Percentiles rank a stretch among this genome's conserved stretches.
Conservation (phyloP, 176 grass and related monocot species). For the Cenchrus fungigraminus region DNA sequence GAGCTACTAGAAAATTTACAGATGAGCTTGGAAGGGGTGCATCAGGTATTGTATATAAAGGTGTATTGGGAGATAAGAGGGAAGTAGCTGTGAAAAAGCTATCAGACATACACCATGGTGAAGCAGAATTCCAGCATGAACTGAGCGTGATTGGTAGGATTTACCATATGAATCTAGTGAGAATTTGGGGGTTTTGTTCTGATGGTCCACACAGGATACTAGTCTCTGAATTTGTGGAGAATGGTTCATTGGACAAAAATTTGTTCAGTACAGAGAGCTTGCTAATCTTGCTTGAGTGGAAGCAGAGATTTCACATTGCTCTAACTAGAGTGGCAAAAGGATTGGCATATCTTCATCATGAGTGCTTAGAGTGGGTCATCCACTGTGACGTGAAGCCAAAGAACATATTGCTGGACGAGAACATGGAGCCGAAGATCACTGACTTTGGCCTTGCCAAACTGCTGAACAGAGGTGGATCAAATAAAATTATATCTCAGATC, state of each 20-base stretch:
- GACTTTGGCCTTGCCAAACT: constrained; percentile 57
- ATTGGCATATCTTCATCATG: constrained; percentile 51
- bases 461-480: constrained; percentile 41
- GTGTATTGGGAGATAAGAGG: constrained; percentile 38
- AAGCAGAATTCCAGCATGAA: constrained; percentile 50
- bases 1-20: constrained; percentile 45
- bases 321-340: constrained; percentile 41
- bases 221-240: constrained; percentile 39
- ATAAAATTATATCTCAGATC: constrained; percentile 37
- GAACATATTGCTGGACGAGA: constrained; percentile 46
- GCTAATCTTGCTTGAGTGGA: constrained; percentile 36
- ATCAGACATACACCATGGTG: constrained; percentile 25
- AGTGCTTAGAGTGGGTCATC: constrained; percentile 59
- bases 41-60: constrained; percentile 41
- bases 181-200: constrained; percentile 54
- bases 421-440: constrained; percentile 45
- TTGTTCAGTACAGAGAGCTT: constrained; percentile 17
- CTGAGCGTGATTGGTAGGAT: constrained; percentile 42
- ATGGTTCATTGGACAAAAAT: constrained; percentile 40
- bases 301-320: constrained; percentile 45
- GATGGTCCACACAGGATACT: constrained; percentile 42
- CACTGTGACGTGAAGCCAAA: constrained; percentile 47
- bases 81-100: constrained; percentile 41
- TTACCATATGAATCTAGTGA: constrained; percentile 58
- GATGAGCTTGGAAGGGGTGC: constrained; percentile 41